Evolutionary conservation across 139 green algal genomes (phyloP), one percentile per base, ranked within the genome.

Genomic region (Chlamydomonas urium): DNA sequence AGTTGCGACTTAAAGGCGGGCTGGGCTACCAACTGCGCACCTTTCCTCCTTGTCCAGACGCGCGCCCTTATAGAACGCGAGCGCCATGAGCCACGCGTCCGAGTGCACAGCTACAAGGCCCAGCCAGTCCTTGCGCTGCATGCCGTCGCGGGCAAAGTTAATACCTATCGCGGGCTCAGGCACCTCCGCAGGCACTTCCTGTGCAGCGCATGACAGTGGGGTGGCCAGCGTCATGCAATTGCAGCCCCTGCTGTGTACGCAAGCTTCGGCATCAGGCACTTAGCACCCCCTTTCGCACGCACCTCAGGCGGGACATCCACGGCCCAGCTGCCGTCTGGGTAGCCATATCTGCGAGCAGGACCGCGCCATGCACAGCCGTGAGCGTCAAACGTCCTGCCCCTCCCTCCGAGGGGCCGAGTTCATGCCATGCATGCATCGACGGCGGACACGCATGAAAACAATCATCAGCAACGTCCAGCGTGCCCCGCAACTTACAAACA

Each of bases 1-100:
- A n/a, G n/a, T n/a, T n/a, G n/a, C n/a, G n/a, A n/a, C n/a, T n/a
- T n/a, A n/a, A n/a, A n/a, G n/a, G n/a, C n/a, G n/a, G n/a, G n/a
- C n/a, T n/a, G n/a, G n/a, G n/a, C n/a, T n/a, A n/a, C n/a, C n/a
- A 50, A 8, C 42, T 14, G 42, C 42, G 42, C 29, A 67, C 60
- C 60, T 67, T 21, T 67, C 60, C 28, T 90, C 81, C 63, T 75
- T 75, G 63, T 96, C 82, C 32, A 98, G 86, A 1, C 92, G 84
- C 0, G 95, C 91, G 3, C 81, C 92, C 60, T 96, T 96, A 79
- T 97, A 99, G 77, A 97, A 99, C 1, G 92, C 86, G 1, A 97
- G 82, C 3, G 83, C 81, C 58, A 96, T 81, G 8, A 98, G 85
- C 93, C 94, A 98, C 4, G 89, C 83, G 72, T 98, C 94, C 42